Base-by-base conservation (phyloP, 2,329 filamentous ascomycete species). In the Botrytis elliptica region DNA sequence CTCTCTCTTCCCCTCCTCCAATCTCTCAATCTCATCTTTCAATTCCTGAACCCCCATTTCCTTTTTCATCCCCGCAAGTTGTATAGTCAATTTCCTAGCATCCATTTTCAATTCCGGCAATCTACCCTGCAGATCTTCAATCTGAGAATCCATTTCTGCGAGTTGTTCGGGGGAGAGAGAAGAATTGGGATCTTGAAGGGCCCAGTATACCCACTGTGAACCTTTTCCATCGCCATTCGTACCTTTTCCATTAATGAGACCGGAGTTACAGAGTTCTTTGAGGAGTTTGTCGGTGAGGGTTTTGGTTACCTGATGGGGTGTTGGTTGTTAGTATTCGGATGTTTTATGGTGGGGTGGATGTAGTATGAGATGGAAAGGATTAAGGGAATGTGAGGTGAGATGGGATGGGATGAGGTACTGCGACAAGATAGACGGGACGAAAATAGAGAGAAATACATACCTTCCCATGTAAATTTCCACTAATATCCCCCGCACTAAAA, bases 381-480 rank as follows among this genome's bases (percentile, higher is more conserved):
- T 0, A n/a, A 40, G 1, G 9, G 46, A 18, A 22, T 62, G 1
- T 69, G 40, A n/a, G 16, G 18, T n/a, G n/a, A 10, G 3, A 42
- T 6, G 8, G 7, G 9, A 57, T 9, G 3, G n/a, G 40, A 62
- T 42, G 18, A 20, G 25, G 22, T 64, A n/a, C 42, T 25, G 22
- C 7, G 5, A 64, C 16, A 1, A 16, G 2, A 64, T 3, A 70
- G 3, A 70, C 18, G 20, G 22, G 18, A 70, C 4, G 10, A 55
- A 44, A 38, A 44, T n/a, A 29, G 16, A 36, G 70, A 4, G 4
- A 44, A 8, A n/a, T 60, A 55, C 75, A 49, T 74, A 80, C 80
- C 82, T 90, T 90, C 22, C 89, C 89, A 78, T 89, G 88, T 59
- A 91, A 82, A 80, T 91, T 91, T 20, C 86, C 83, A 72, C 87